Base-by-base conservation (phyloP, 345 rosid genomes). In the Carallia brachiata region DNA sequence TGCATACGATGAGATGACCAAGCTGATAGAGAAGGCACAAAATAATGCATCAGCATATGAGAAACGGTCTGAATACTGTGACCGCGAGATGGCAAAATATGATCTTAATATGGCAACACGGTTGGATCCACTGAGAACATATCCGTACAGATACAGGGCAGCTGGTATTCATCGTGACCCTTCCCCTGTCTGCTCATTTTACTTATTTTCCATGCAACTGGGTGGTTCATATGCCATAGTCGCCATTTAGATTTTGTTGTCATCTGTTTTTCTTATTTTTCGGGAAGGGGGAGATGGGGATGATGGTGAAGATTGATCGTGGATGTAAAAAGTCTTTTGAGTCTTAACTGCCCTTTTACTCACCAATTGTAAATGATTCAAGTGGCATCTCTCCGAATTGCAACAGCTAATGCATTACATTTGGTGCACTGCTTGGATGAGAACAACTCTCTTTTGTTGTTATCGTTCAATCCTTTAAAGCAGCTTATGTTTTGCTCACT, bases 61-160 rank as follows among this genome's bases (percentile, higher is more conserved):
- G 81, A 95, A 95, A 79, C 84, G 97, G 63, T 91, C 99, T 0
- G 99, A 95, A 76, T 95, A 95, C 70, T 80, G 92, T 75, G 96
- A 90, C 52, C 96, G 87, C 18, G 97, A 87, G 71, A 86, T 69
- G 76, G 92, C 97, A 36, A 89, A 84, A 69, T 75, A 77, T 34
- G 99, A 95, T 73, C 99, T 95, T 71, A 85, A 87, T 76, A 85
- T 80, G 90, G 97, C 93, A 52, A 90, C 97, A 15, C 79, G 30
- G 47, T 87, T 90, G 37, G 99, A 95, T 84, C 97, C 97, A 32
- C 84, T 87, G 12, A 85, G 99, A 84, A 87, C 97, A n/a, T 95
- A 95, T 67, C 99, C 97, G 0, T 95, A 95, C 83, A 85, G 97
- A 87, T 95, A 85, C 72, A 79, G 93, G 73, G 99, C 99, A 61